A percentile compares a stretch with the other conserved stretches of the same genome.
phyloP scores from a whole-genome alignment of 352 stramenopile genomes.

The Lagenidium giganteum region DNA sequence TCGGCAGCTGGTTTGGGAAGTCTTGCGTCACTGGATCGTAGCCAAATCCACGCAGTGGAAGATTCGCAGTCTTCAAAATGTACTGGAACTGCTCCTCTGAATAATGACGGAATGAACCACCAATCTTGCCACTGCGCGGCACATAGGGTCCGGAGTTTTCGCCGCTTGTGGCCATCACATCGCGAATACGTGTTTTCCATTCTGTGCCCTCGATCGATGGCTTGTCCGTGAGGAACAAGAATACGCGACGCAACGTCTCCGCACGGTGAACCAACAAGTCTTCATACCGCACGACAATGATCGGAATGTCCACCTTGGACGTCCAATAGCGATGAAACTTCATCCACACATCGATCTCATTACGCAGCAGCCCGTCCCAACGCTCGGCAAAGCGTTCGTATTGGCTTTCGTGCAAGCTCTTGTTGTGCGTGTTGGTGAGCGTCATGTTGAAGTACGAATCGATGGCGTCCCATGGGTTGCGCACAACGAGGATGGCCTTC shows the following conservation, averaged over 20 bases:
- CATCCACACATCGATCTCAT: conserved; percentile 91
- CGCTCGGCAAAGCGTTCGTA: conserved; percentile 85
- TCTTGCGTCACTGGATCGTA: conserved; percentile 79
- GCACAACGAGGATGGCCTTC: conserved; percentile 85
- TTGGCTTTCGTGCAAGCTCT: conserved; percentile 82
- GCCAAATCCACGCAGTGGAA: conserved; percentile 80
- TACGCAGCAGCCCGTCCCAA: conserved; percentile 87
- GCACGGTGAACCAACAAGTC: conserved; percentile 79
- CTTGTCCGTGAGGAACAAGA: conserved; percentile 66
- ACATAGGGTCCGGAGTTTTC: conserved; percentile 76
- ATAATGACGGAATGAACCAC: conserved; percentile 77
- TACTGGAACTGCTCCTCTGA: conserved; percentile 81
- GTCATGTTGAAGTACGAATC: conserved; percentile 99
- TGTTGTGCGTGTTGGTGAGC: conserved; percentile 92
- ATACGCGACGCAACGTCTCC: conserved; percentile 76
- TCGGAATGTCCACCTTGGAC: conserved; percentile 80
- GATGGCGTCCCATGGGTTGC: conserved; percentile 98
- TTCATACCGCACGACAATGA: conserved; percentile 92
- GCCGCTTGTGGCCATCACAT: conserved; percentile 46
- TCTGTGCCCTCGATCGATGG: conserved; percentile 66
- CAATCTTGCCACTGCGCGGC: conserved; percentile 82
- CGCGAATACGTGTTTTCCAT: conserved; percentile 66
- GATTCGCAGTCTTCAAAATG: conserved; percentile 69
- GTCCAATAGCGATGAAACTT: conserved; percentile 91
- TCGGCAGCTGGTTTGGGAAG: conserved; percentile 60